Percentiles rank a stretch among this genome's conserved stretches.
phyloP scores from a whole-genome alignment of 768 basidiomycete species.

The Tricholoma sp. region DNA sequence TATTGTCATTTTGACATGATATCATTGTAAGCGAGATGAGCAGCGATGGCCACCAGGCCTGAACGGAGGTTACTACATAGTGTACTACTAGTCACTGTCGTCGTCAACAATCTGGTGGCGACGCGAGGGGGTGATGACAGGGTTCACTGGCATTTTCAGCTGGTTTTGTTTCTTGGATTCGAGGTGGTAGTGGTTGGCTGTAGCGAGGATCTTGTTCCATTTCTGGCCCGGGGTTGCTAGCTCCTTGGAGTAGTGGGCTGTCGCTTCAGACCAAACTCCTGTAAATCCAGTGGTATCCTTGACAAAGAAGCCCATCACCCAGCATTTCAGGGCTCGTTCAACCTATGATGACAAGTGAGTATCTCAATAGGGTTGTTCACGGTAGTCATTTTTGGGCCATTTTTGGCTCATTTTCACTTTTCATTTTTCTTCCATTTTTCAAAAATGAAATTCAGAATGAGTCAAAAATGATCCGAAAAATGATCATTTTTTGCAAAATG shows the following conservation, averaged over 20 bases:
- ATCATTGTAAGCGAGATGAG: background rate
- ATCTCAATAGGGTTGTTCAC: background rate
- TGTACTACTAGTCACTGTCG: background rate
- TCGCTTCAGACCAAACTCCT: background rate
- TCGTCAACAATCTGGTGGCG: background rate
- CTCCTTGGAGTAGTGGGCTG: background rate
- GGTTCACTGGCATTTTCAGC: conserved; percentile 1
- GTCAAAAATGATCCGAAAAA: too few species aligned
- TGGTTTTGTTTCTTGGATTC: conserved; percentile 1
- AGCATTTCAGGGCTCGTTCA: background rate
- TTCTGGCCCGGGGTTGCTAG: background rate
- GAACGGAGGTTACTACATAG: background rate
- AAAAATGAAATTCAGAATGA: too few species aligned
- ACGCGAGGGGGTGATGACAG: background rate
- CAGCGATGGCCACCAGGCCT: background rate
- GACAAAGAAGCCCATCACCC: background rate
- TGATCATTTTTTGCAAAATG: too few species aligned
- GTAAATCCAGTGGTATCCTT: background rate
- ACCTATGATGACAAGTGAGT: background rate
- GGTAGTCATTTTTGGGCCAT: too few species aligned
- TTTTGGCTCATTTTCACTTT: too few species aligned
- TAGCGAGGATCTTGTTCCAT: too few species aligned
- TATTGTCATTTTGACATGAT: background rate
- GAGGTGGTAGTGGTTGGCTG: background rate
- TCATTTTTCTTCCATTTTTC: too few species aligned